A percentile compares a stretch with the other conserved stretches of the same genome.
These are phyloP conservation scores for Corrigiola litoralis DNA, from an alignment of 179 eudicot species.

Conservation along the genomic window DNA sequence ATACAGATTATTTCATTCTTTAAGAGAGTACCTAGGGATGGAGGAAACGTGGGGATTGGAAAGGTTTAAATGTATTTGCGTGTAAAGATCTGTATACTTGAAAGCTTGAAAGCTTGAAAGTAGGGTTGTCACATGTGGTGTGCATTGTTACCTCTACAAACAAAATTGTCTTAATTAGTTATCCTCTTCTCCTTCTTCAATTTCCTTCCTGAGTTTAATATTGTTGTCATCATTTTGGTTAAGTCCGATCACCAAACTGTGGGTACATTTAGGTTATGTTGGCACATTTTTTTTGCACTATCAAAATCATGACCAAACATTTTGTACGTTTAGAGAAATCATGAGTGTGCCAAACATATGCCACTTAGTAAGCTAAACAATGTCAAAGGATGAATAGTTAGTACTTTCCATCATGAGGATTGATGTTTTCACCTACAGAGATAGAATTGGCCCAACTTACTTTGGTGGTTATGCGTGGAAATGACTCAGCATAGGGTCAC, in stretches of 20 bases:
- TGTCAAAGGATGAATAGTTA: background rate
- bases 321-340: constrained; percentile 10
- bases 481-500: constrained; percentile 57
- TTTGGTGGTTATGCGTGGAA: constrained; percentile 39
- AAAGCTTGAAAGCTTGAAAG: background rate
- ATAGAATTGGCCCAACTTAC: constrained; percentile 25
- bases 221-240: constrained; percentile 11
- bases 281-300: background rate
- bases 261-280: constrained; percentile 21
- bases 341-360: background rate
- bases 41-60: constrained; percentile 31
- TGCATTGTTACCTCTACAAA: constrained; percentile 8
- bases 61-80: constrained; percentile 24
- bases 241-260: constrained; percentile 24
- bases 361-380: background rate
- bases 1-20: background rate
- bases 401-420: constrained; percentile 13
- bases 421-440: constrained; percentile 15
- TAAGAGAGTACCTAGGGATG: constrained; percentile 22
- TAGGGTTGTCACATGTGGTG: constrained; percentile 24
- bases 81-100: constrained; percentile 18
- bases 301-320: constrained; percentile 12
- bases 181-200: background rate
- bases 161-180: constrained; percentile 1
- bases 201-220: background rate